Evolutionary conservation across 2,329 filamentous ascomycete species (phyloP).

Genomic region (Phaeomoniella chlamydospora): DNA sequence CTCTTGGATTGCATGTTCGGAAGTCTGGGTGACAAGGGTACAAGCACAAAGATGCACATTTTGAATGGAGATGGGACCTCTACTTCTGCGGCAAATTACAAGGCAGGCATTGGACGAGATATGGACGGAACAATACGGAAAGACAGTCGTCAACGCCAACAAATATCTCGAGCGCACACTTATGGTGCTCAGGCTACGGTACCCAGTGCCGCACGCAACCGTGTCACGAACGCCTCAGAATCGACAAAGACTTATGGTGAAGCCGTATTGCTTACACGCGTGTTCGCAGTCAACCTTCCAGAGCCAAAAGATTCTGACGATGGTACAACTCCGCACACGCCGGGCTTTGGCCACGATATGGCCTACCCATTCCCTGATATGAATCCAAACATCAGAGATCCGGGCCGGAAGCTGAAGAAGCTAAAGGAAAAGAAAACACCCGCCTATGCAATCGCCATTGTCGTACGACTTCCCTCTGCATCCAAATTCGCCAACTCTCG

Average conservation of each 20-base stretch:
- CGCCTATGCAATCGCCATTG: conserved; percentile 44
- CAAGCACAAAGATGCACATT: conserved; percentile 46
- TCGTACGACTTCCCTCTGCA: conserved; percentile 35
- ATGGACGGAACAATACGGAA: conserved; percentile 15
- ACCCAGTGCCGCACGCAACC: conserved; percentile 13
- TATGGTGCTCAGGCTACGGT: conserved; percentile 15
- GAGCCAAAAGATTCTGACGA: conserved; percentile 25
- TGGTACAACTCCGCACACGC: conserved; percentile 15
- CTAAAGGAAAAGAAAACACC: conserved; percentile 39
- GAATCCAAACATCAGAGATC: neutral
- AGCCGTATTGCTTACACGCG: conserved; percentile 41
- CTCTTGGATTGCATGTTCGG: conserved; percentile 47
- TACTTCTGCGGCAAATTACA: conserved; percentile 10
- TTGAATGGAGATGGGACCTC: conserved; percentile 23
- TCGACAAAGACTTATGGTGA: conserved; percentile 22
- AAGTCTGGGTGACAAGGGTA: conserved; percentile 42
- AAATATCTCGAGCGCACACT: conserved; percentile 22
- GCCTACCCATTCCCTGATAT: conserved; percentile 22
- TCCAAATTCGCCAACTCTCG: conserved; percentile 12
- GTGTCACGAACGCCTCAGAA: conserved; percentile 9
- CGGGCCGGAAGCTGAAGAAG: conserved; percentile 15
- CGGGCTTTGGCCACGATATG: conserved; percentile 18
- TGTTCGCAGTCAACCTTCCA: conserved; percentile 42
- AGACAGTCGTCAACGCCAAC: conserved; percentile 13
- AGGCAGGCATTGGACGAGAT: conserved; percentile 8